Percentiles rank a stretch among this genome's conserved stretches.
These are phyloP conservation scores for Leishmania arabica DNA, from an alignment of 208 protist genomes.

Conservation along the genomic window DNA sequence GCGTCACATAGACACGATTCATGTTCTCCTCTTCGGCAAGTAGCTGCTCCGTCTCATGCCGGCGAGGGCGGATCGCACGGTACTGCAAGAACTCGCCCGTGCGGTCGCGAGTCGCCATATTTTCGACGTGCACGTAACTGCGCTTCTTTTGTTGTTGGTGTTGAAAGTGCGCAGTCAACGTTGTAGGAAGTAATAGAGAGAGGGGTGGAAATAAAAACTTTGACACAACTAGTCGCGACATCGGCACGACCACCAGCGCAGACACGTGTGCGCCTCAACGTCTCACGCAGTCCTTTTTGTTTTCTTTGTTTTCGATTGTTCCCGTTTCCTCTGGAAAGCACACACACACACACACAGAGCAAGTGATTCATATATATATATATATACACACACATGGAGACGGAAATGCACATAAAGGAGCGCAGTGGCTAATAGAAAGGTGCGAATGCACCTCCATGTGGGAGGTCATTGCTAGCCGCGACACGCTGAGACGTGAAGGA, in stretches of 20 bases:
- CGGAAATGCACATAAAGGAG: too few relatives aligned
- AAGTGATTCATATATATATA: too few relatives aligned
- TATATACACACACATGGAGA: too few relatives aligned
- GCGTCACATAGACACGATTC: conserved; percentile 67
- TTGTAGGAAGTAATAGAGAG: neutral
- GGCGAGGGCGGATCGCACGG: conserved; percentile 56
- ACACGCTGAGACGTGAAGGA: too few relatives aligned
- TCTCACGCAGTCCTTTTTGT: neutral
- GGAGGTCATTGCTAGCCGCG: too few relatives aligned
- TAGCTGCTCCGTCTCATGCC: conserved; percentile 73
- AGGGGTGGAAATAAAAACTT: too few relatives aligned
- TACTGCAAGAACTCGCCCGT: conserved; percentile 88
- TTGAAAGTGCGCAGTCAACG: neutral
- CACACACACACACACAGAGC: too few relatives aligned
- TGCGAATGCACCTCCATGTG: too few relatives aligned
- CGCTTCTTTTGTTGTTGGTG: neutral
- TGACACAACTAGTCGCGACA: neutral
- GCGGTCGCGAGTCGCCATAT: conserved; percentile 89
- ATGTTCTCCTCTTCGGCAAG: conserved; percentile 65
- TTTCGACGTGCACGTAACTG: neutral
- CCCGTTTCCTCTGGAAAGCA: neutral
- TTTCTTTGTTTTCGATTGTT: neutral
- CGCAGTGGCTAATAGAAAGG: too few relatives aligned
- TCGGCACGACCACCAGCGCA: neutral
- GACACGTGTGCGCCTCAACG: neutral